These are phyloP conservation scores for Globisporangium barbulae DNA, from an alignment of 352 stramenopile genomes.

Conservation along the genomic window DNA sequence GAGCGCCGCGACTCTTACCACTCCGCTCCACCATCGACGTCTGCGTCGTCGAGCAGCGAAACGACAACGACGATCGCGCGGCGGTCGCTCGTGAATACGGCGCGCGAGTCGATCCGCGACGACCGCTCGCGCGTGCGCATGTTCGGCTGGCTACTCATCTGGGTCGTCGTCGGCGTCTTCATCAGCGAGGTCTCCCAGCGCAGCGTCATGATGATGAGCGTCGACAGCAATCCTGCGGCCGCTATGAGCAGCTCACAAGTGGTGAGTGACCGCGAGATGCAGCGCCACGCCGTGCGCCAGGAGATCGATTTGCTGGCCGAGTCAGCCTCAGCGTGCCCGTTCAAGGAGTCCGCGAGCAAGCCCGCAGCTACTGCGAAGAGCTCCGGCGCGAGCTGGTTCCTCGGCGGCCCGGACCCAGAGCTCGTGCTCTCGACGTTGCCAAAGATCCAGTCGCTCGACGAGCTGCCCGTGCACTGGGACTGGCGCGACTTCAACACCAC, in stretches of 20 bases:
- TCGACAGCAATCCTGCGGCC: neutral
- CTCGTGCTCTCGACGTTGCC: conserved; percentile 43
- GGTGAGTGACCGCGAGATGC: conserved; percentile 20
- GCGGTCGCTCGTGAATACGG: conserved; percentile 6
- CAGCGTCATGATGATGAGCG: conserved; percentile 15
- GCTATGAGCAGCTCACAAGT: conserved; percentile 25
- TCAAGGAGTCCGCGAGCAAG: neutral
- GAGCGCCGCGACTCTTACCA: conserved; percentile 8
- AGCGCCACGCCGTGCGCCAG: conserved; percentile 46
- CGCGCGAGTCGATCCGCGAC: conserved; percentile 22
- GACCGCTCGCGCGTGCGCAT: conserved; percentile 37
- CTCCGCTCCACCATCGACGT: neutral
- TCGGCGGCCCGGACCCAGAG: conserved; percentile 59
- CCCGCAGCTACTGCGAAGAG: conserved; percentile 18
- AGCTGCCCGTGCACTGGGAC: conserved; percentile 71
- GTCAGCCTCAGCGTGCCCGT: conserved; percentile 26
- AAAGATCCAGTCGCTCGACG: conserved; percentile 41
- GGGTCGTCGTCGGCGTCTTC: conserved; percentile 47
- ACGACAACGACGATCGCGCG: neutral
- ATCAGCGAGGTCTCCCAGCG: conserved; percentile 29
- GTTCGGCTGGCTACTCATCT: conserved; percentile 43
- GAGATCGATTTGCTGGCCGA: conserved; percentile 53
- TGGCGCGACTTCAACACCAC: conserved; percentile 80
- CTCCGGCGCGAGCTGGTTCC: conserved; percentile 48
- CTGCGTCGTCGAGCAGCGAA: neutral